A percentile compares a stretch with the other conserved stretches of the same genome.
phyloP scores from a whole-genome alignment of 1,139 yeast species.

The Suhomyces panamericanus region DNA sequence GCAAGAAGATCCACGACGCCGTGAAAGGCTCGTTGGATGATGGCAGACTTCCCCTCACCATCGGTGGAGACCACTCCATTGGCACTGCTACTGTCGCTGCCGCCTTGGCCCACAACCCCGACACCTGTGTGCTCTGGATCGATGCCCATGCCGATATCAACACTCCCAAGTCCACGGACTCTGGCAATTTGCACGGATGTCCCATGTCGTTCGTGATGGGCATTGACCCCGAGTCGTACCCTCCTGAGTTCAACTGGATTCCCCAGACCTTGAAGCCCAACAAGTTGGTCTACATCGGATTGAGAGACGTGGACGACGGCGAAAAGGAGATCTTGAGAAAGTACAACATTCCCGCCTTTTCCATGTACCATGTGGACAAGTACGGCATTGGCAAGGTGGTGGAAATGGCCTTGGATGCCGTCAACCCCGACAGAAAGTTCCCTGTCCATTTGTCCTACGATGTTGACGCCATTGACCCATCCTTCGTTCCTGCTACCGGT shows the following conservation, averaged over 20 bases:
- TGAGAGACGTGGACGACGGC: slow-evolving; percentile 88
- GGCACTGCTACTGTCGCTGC: slow-evolving; percentile 94
- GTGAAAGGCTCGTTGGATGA: slow-evolving; percentile 49
- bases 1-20: slow-evolving; percentile 61
- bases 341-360: slow-evolving; percentile 76
- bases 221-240: slow-evolving; percentile 59
- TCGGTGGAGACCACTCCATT: slow-evolving; percentile 97
- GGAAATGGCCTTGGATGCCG: slow-evolving; percentile 81
- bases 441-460: slow-evolving; percentile 94
- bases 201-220: slow-evolving; percentile 93
- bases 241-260: slow-evolving; percentile 79
- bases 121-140: slow-evolving; percentile 90
- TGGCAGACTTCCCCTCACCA: slow-evolving; percentile 72
- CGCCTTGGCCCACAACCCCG: slow-evolving; percentile 74
- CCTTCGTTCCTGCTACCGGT: slow-evolving; percentile 94
- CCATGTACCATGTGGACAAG: slow-evolving; percentile 95
- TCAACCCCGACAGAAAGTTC: slow-evolving; percentile 69
- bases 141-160: slow-evolving; percentile 98
- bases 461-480: slow-evolving; percentile 96
- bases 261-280: slow-evolving; percentile 64
- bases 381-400: slow-evolving; percentile 90
- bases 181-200: slow-evolving; percentile 96
- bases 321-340: slow-evolving; percentile 76
- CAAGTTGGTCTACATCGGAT: slow-evolving; percentile 88
- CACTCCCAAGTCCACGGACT: slow-evolving; percentile 80